Conservation (phyloP, 2,329 filamentous ascomycete genomes). For the Lecanicillium sp. region DNA sequence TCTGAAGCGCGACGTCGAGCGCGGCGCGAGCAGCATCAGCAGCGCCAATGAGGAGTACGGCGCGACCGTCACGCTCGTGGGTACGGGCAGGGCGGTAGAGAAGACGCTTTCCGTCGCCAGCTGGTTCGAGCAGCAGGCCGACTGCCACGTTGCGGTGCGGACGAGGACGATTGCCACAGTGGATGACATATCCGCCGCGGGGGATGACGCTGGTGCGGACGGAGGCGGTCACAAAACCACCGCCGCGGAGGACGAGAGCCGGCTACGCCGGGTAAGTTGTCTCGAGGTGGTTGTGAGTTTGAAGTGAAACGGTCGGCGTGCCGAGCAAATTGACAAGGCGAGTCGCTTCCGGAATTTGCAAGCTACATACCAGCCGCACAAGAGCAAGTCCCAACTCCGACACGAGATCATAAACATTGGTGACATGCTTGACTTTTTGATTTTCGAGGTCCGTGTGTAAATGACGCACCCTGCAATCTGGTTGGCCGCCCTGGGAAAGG, state of each 20-base stretch:
- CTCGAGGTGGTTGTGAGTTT: conserved; percentile 44
- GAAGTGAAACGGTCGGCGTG: too few species aligned
- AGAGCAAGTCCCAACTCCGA: too few species aligned
- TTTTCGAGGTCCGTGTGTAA: too few species aligned
- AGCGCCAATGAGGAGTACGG: conserved; percentile 21
- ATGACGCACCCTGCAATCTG: too few species aligned
- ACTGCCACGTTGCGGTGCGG: conserved; percentile 52
- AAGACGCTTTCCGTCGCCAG: conserved; percentile 56
- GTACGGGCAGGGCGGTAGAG: conserved; percentile 60
- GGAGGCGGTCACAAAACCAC: conserved; percentile 31
- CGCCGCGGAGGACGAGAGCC: conserved; percentile 34
- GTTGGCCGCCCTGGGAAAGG: too few species aligned
- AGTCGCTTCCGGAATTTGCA: too few species aligned
- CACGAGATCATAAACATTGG: too few species aligned
- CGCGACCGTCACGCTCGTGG: conserved; percentile 50
- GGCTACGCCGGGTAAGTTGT: conserved; percentile 45
- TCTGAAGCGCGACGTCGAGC: conserved; percentile 28
- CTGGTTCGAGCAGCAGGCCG: conserved; percentile 58
- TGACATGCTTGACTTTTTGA: too few species aligned
- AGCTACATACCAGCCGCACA: too few species aligned
- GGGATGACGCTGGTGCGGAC: conserved; percentile 21
- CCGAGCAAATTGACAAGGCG: too few species aligned
- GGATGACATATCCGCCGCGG: conserved; percentile 52
- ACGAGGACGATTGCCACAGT: conserved; percentile 60
- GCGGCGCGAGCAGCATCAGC: background rate